Conservation (phyloP, 306 rosid species). For the Arachis stenosperma region DNA sequence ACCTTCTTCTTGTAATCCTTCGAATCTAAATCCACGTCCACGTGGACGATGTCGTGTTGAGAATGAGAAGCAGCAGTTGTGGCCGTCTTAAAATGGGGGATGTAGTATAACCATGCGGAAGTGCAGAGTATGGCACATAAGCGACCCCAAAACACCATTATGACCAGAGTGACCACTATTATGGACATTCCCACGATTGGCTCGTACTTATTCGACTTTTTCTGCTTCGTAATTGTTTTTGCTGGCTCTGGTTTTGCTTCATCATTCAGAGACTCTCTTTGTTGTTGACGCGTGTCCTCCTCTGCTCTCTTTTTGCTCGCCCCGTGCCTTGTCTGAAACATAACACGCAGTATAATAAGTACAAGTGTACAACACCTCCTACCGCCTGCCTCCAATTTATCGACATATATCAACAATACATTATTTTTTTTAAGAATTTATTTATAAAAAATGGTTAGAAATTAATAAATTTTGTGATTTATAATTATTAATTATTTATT, state of each 20-base stretch:
- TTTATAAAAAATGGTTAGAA: too few relatives aligned
- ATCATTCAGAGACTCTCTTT: slow-evolving; percentile 13
- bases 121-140: slow-evolving; percentile 71
- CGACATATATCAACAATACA: too few relatives aligned
- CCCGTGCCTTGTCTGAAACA: slow-evolving; percentile 45
- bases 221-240: not conserved
- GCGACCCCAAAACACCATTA: slow-evolving; percentile 68
- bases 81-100: slow-evolving; percentile 45
- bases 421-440: too few relatives aligned
- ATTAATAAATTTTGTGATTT: too few relatives aligned
- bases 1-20: slow-evolving; percentile 50
- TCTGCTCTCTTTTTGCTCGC: slow-evolving; percentile 12
- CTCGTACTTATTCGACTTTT: slow-evolving; percentile 33
- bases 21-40: slow-evolving; percentile 44
- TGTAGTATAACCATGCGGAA: slow-evolving; percentile 63
- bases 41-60: not conserved
- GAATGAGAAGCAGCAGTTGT: not conserved
- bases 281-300: slow-evolving; percentile 45
- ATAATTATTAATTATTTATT: too few relatives aligned
- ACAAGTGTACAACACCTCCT: too few relatives aligned
- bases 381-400: too few relatives aligned
- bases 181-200: slow-evolving; percentile 57
- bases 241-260: not conserved
- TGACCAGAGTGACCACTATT: slow-evolving; percentile 54
- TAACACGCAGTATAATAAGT: too few relatives aligned